These are phyloP conservation scores for Colletotrichum sp. DNA, from an alignment of 2,329 filamentous ascomycete species.

Conservation along the genomic window DNA sequence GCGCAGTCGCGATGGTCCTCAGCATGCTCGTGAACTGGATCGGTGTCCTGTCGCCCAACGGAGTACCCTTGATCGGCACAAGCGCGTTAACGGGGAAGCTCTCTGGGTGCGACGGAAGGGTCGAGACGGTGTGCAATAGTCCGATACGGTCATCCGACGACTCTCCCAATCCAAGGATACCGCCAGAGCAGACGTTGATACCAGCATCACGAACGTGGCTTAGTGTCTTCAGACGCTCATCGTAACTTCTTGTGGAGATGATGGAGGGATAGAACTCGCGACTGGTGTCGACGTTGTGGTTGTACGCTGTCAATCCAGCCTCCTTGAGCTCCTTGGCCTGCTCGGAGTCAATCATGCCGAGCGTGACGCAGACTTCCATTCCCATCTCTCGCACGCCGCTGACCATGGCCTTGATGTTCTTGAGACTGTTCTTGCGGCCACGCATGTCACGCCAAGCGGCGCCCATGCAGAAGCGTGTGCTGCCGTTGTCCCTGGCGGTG, in stretches of 20 bases:
- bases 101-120: slow-evolving; percentile 82
- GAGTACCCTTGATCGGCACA: slow-evolving; percentile 89
- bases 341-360: slow-evolving; percentile 86
- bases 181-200: slow-evolving; percentile 89
- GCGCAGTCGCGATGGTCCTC: slow-evolving; percentile 82
- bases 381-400: slow-evolving; percentile 79
- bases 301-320: slow-evolving; percentile 88
- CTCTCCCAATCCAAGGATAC: slow-evolving; percentile 87
- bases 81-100: slow-evolving; percentile 92
- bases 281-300: slow-evolving; percentile 92
- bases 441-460: slow-evolving; percentile 95
- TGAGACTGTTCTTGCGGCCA: slow-evolving; percentile 81
- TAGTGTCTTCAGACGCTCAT: slow-evolving; percentile 83
- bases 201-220: slow-evolving; percentile 83
- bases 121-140: slow-evolving; percentile 82
- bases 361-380: slow-evolving; percentile 92
- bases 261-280: slow-evolving; percentile 87
- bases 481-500: slow-evolving; percentile 81
- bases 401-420: slow-evolving; percentile 88
- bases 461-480: slow-evolving; percentile 94
- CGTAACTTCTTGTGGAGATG: slow-evolving; percentile 86
- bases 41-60: slow-evolving; percentile 75
- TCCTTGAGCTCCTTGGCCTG: slow-evolving; percentile 85
- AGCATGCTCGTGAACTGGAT: slow-evolving; percentile 81
- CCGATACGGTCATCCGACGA: slow-evolving; percentile 80